These are phyloP conservation scores for Jatropha podagrica DNA, from an alignment of 441 rosid genomes.

Conservation along the genomic window DNA sequence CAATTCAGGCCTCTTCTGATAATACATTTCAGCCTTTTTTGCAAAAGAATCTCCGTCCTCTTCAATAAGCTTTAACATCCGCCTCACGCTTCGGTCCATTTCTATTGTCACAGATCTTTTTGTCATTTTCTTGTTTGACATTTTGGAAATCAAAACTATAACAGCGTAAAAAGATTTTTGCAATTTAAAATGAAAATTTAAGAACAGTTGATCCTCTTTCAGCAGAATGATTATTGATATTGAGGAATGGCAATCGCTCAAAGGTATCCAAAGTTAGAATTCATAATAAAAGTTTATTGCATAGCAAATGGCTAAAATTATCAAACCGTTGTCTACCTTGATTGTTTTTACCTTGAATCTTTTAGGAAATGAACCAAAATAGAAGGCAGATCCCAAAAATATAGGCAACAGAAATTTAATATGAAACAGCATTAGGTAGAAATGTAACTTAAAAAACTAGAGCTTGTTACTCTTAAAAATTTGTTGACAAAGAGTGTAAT, in stretches of 20 bases:
- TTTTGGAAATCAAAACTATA: slow-evolving; percentile 20
- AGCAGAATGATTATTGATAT: not conserved
- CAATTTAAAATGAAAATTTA: slow-evolving; percentile 1
- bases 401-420: not conserved
- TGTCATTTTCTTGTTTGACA: slow-evolving; percentile 30
- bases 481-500: not conserved
- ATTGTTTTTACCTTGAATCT: slow-evolving; percentile 10
- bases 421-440: not conserved
- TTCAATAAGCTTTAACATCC: slow-evolving; percentile 84
- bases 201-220: not conserved
- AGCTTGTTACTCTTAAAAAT: not conserved
- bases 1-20: slow-evolving; percentile 82
- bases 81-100: slow-evolving; percentile 76
- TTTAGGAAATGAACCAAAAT: not conserved
- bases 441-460: not conserved
- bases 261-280: not conserved
- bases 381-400: slow-evolving; percentile 9
- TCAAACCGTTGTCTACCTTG: not conserved
- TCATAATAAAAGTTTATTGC: not conserved
- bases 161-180: not conserved
- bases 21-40: slow-evolving; percentile 91
- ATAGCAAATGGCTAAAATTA: slow-evolving; percentile 10
- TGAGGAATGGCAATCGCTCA: not conserved
- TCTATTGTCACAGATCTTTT: slow-evolving; percentile 44
- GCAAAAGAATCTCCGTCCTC: slow-evolving; percentile 94